These are phyloP conservation scores for Meira miltonrushii DNA, from an alignment of 1,284 basidiomycete species.

Conservation along the genomic window DNA sequence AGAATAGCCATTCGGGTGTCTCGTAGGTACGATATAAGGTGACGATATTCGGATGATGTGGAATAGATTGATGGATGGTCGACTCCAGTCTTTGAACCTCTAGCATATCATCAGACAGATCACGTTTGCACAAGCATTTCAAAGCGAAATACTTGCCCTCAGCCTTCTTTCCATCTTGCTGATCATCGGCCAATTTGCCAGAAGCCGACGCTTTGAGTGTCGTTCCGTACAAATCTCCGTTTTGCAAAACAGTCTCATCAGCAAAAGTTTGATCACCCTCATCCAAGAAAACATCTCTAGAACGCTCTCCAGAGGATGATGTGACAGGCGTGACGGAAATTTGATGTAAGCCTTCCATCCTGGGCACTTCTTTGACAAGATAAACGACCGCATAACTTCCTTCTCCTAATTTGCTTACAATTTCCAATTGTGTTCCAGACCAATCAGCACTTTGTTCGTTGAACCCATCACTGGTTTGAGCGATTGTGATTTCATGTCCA, in stretches of 20 bases:
- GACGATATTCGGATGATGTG: conserved; percentile 86
- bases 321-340: background rate
- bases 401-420: conserved; percentile 44
- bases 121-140: conserved; percentile 77
- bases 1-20: conserved; percentile 71
- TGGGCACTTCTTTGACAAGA: conserved; percentile 39
- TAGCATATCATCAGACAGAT: conserved; percentile 43
- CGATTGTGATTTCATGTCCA: conserved; percentile 40
- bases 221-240: background rate
- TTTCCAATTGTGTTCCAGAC: conserved; percentile 36
- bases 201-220: conserved; percentile 3
- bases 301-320: background rate
- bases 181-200: background rate
- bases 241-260: conserved; percentile 1
- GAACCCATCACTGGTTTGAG: conserved; percentile 41
- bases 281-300: background rate
- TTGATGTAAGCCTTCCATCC: background rate
- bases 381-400: conserved; percentile 52
- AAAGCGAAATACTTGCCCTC: conserved; percentile 69
- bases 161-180: background rate
- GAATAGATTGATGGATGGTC: conserved; percentile 88
- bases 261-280: conserved; percentile 6
- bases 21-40: conserved; percentile 69
- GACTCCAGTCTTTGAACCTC: conserved; percentile 57
- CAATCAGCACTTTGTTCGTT: conserved; percentile 36